Conservation (phyloP, 2,329 filamentous ascomycete species). For the Clarireedia homoeocarpa region DNA sequence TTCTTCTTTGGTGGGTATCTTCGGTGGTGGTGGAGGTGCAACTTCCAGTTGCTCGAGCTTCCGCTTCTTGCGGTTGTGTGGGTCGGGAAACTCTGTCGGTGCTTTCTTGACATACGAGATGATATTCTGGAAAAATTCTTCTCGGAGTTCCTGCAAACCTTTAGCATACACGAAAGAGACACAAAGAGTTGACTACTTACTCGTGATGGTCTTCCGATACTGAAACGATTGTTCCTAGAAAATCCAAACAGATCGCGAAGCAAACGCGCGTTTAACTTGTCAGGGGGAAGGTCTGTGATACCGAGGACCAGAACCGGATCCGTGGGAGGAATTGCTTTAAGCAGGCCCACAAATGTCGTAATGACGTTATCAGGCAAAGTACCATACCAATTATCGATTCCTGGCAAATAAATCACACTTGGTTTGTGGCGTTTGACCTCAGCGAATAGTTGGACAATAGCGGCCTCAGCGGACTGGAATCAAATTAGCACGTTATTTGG, state of each 20-base stretch:
- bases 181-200: slow-evolving; percentile 34
- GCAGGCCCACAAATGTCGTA: slow-evolving; percentile 73
- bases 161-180: slow-evolving; percentile 22
- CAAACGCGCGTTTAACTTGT: slow-evolving; percentile 54
- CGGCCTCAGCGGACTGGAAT: slow-evolving; percentile 53
- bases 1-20: slow-evolving; percentile 66
- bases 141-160: slow-evolving; percentile 47
- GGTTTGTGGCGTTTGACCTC: slow-evolving; percentile 93
- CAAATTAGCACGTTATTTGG: slow-evolving; percentile 9
- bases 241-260: slow-evolving; percentile 78
- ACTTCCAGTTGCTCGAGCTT: slow-evolving; percentile 72
- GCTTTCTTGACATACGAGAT: slow-evolving; percentile 69
- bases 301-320: slow-evolving; percentile 84
- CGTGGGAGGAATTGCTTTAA: slow-evolving; percentile 77
- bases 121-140: slow-evolving; percentile 71
- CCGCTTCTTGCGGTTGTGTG: slow-evolving; percentile 77
- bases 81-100: slow-evolving; percentile 81
- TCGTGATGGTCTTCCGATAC: slow-evolving; percentile 58
- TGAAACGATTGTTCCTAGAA: slow-evolving; percentile 68
- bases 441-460: slow-evolving; percentile 81
- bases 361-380: slow-evolving; percentile 56
- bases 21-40: slow-evolving; percentile 56
- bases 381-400: slow-evolving; percentile 77
- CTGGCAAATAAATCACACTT: slow-evolving; percentile 89
- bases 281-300: slow-evolving; percentile 65